Evolutionary conservation across 495 filamentous ascomycete species (phyloP), one percentile per base, ranked within the genome.

Genomic region (Physcia stellaris): DNA sequence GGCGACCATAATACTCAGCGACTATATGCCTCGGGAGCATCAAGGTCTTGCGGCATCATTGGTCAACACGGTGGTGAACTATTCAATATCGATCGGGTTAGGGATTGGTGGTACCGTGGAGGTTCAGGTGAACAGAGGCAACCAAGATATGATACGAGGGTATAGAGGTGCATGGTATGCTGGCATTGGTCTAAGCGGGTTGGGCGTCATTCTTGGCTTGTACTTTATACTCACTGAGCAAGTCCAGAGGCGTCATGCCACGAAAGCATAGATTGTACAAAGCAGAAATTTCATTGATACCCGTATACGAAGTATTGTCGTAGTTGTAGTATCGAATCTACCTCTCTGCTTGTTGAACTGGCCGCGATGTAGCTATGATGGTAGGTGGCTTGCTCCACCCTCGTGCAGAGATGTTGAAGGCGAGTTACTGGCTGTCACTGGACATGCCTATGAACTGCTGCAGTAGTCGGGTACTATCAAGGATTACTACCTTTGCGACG

Each of bases 31-130:
- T 0, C 35, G 47, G 4, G 38, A 62, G 23, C 52, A 67, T 29
- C 66, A 70, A 46, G 66, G 66, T 6, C 40, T 65, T 1, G 75
- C 70, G 3, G 73, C 71, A 0, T 69, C 62, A n/a, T 52, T 86
- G 17, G 70, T 81, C 11, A 75, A 60, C 30, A 80, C 76, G 0
- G 58, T 75, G 4, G 69, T 80, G 33, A 80, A 82, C 41, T 83
- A 82, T 43, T 67, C 60, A 31, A 78, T 83, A 39, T 71, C 67
- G 0, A 48, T 81, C n/a, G 76, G 75, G 0, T 50, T 84, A 6
- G 79, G 79, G 0, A 59, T 83, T 35, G 77, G 75, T 0, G 77
- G 75, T 1, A 80, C 73, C 1, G 63, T 80, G 4, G 71, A 83
- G 48, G 50, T 48, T 5, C 57, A 73, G 12, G 63, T 75, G 20